phyloP scores from a whole-genome alignment of 2,329 filamentous ascomycete species.

The Xylaria sp. region DNA sequence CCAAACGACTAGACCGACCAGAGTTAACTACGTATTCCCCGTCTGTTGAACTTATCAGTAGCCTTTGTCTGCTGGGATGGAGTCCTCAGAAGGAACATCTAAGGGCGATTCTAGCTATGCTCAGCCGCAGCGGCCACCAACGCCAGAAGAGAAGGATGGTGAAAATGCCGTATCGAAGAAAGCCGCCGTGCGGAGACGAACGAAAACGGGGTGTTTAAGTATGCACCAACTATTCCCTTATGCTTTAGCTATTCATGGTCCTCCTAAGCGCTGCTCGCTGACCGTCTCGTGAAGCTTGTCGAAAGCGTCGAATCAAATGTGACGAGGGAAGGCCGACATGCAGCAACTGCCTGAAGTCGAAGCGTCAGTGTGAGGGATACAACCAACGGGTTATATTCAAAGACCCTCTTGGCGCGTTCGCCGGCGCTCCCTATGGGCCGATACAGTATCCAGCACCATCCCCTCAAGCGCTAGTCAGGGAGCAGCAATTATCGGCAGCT shows the following conservation, averaged over 20 bases:
- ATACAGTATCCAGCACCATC: slow-evolving; percentile 50
- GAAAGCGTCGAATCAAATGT: slow-evolving; percentile 94
- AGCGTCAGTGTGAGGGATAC: slow-evolving; percentile 82
- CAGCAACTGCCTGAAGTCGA: slow-evolving; percentile 84
- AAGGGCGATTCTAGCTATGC: slow-evolving; percentile 29
- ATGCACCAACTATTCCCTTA: slow-evolving; percentile 50
- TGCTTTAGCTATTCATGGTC: slow-evolving; percentile 10
- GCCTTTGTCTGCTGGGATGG: slow-evolving; percentile 33
- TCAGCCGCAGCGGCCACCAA: slow-evolving; percentile 38
- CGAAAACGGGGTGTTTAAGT: slow-evolving; percentile 93
- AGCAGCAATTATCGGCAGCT: slow-evolving; percentile 46
- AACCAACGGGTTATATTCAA: slow-evolving; percentile 82
- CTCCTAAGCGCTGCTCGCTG: slow-evolving; percentile 20
- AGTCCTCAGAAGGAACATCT: slow-evolving; percentile 30
- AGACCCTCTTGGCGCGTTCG: slow-evolving; percentile 64
- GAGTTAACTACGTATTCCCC: slow-evolving; percentile 10
- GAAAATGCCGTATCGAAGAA: slow-evolving; percentile 52
- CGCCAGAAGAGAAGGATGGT: slow-evolving; percentile 38
- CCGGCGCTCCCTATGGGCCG: slow-evolving; percentile 49
- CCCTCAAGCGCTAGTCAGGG: slow-evolving; percentile 48
- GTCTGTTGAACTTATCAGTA: slow-evolving; percentile 9
- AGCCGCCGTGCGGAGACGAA: slow-evolving; percentile 64
- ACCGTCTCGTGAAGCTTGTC: slow-evolving; percentile 66
- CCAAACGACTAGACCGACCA: slow-evolving; percentile 19
- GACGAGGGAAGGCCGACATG: slow-evolving; percentile 85